Base-by-base conservation (phyloP, 177 flowering plant genomes). In the Vitis hybrid region DNA sequence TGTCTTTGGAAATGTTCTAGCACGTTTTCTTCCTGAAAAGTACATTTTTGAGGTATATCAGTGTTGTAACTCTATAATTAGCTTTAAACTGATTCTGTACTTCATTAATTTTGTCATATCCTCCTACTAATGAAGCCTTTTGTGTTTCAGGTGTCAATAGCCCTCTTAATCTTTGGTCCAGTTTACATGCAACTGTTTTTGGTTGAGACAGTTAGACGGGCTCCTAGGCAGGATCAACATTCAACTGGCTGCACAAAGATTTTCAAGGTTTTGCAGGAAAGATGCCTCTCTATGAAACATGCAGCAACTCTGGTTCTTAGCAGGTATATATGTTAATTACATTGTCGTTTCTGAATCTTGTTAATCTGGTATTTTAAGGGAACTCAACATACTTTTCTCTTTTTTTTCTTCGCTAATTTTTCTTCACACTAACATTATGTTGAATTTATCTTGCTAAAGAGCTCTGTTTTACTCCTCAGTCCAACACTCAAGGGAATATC, bases 21-120 rank as follows among this genome's bases (percentile, higher is more conserved):
- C 95, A 65, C 92, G 88, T 60, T 89, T 93, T 78, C 92, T 93
- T 77, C 98, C 97, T 0, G 93, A 80, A 75, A 70, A 69, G 13
- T 87, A 85, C 80, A 91, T 91, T 61, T 93, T 93, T 66, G 70
- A 69, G 84, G 97, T 75, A 87, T 21, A 83, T 59, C 49, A 45
- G 4, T 63, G 15, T 10, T 66, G 62, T 67, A 29, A 57, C 60
- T 66, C 22, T 13, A 49, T 16, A 14, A 50, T 33, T 51, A 39
- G 19, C 10, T 65, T 49, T 2, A 66, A 12, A 9, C 10, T 15
- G 29, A 10, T 10, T 69, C 11, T 10, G n/a, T 26, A 10, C 60
- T 7, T 64, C 4, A 31, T 11, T 64, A 53, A n/a, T 7, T 18
- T 56, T 68, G 50, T 12, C 59, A 48, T 33, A 29, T 70, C 8